Base-by-base conservation (phyloP, 2,329 filamentous ascomycete genomes). In the Didymella exigua region DNA sequence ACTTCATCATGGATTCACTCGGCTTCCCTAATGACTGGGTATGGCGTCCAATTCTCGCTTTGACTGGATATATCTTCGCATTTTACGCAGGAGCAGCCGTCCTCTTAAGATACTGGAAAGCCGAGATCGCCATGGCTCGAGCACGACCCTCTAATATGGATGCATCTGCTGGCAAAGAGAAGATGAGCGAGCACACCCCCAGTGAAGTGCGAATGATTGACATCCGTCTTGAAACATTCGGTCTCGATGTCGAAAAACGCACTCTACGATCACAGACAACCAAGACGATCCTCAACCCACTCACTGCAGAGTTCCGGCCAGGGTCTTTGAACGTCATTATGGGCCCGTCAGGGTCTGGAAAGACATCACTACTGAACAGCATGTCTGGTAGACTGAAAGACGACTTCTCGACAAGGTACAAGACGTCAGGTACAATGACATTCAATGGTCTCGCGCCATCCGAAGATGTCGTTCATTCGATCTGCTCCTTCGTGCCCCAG, bases 261-360 rank as follows among this genome's bases (percentile, higher is more conserved):
- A 79, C 79, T 0, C 54, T 80, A 0, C 74, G 77, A 1, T 83
- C 84, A 8, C 81, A 79, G 63, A 85, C 66, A 16, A 70, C 67
- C 1, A 72, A 73, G 62, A 64, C 73, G 0, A 91, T 93, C 10
- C 75, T 93, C 13, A 82, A 87, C 49, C 87, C 88, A 0, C 80
- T 92, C 11, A 86, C 81, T 1, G 79, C 88, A 0, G 84, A 82
- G 0, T 92, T 93, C 61, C 80, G 84, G 41, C 83, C 89, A 0
- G 88, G 89, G 0, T 78, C 83, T 13, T 69, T 93, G 13, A 92
- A 92, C 59, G 82, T 91, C 21, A 89, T 93, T 60, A 91, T 92
- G 89, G 89, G 89, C 0, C 89, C 89, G 0, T 91, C 88, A 0
- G 89, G 89, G 0, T 88, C 85, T 40, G 89, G 89, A 1, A 93